Conservation (phyloP, 192 early-diverging fungal genomes). For the Linnemannia hyalina region DNA sequence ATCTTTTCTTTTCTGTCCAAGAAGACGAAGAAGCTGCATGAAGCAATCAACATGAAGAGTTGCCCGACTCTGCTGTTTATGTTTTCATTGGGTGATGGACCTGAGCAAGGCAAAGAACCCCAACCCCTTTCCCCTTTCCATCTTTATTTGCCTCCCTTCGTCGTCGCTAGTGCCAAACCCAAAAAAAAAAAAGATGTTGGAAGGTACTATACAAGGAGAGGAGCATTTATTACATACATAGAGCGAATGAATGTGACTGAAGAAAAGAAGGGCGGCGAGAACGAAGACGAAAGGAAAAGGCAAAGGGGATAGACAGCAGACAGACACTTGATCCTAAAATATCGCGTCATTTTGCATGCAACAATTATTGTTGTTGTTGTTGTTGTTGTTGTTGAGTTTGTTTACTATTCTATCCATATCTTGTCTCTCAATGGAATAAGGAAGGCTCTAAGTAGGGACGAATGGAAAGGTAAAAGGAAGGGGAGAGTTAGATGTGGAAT, state of each 20-base stretch:
- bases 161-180: constrained; percentile 13
- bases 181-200: background rate
- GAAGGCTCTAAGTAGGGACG: background rate
- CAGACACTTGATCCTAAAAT: background rate
- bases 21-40: no score
- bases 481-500: background rate
- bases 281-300: background rate
- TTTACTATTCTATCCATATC: background rate
- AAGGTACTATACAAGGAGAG: no score
- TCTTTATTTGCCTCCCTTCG: background rate
- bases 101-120: background rate
- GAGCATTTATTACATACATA: no score
- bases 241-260: background rate
- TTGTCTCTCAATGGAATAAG: background rate
- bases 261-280: background rate
- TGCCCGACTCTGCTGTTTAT: background rate
- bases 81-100: no score
- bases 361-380: background rate
- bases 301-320: background rate
- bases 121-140: background rate
- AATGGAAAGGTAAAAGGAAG: background rate
- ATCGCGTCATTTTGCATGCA: constrained; percentile 5
- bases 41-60: background rate
- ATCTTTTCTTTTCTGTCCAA: no score
- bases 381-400: background rate